phyloP scores from a whole-genome alignment of 805 yeast genomes.

The Pichia phayaonensis region DNA sequence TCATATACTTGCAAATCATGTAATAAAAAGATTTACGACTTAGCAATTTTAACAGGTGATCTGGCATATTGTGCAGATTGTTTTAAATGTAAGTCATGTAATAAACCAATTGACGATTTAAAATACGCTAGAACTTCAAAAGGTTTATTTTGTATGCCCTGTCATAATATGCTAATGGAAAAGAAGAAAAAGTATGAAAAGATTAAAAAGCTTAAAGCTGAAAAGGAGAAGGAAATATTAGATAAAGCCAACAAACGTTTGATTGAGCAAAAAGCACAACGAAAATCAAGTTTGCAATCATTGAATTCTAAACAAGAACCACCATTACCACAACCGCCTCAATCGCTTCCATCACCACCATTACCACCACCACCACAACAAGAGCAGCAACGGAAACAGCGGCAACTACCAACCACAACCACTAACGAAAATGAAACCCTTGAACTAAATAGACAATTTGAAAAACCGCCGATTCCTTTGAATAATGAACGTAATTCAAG shows the following conservation, averaged over 20 bases:
- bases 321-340: not conserved
- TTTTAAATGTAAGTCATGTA: constrained; percentile 85
- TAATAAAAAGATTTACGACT: constrained; percentile 78
- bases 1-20: constrained; percentile 88
- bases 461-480: not conserved
- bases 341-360: not conserved
- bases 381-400: not conserved
- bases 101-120: constrained; percentile 75
- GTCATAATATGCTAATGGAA: constrained; percentile 78
- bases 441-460: not conserved
- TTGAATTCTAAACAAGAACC: not conserved
- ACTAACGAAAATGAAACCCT: not conserved
- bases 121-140: constrained; percentile 89
- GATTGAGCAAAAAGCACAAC: not conserved
- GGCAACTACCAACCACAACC: not conserved
- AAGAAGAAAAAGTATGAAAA: constrained; percentile 61
- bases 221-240: constrained; percentile 3
- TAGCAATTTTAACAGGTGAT: constrained; percentile 91
- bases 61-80: constrained; percentile 90
- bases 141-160: constrained; percentile 87
- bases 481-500: not conserved
- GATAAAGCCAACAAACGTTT: not conserved
- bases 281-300: not conserved
- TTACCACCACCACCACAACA: not conserved
- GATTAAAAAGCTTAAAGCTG: constrained; percentile 28